phyloP scores from a whole-genome alignment of 768 basidiomycete species.

The Tricholoma furcatifolium region DNA sequence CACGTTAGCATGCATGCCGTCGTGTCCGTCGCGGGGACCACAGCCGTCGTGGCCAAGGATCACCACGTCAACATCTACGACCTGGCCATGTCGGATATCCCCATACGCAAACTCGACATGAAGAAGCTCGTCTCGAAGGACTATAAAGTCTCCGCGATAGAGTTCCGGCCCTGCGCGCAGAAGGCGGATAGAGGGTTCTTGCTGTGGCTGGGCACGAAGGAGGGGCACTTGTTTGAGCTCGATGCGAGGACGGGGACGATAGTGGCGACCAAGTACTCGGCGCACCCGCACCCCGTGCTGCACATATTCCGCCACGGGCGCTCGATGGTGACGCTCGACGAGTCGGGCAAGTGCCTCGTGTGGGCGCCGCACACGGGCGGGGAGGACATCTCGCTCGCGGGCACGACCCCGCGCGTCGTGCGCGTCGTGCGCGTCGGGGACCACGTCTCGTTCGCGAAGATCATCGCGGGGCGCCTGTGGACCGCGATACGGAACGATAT shows the following conservation, averaged over 20 bases:
- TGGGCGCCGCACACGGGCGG: constrained; percentile 53
- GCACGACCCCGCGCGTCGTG: constrained; percentile 44
- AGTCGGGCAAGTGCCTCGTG: constrained; percentile 77
- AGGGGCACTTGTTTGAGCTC: constrained; percentile 83
- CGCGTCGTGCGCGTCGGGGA: constrained; percentile 77
- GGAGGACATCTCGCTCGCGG: constrained; percentile 41
- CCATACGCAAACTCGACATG: constrained; percentile 48
- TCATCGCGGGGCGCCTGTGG: constrained; percentile 82
- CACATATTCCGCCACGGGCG: constrained; percentile 72
- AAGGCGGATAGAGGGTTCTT: constrained; percentile 55
- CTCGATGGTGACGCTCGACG: constrained; percentile 81
- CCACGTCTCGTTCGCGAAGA: constrained; percentile 75
- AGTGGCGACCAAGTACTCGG: constrained; percentile 53
- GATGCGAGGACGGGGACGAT: constrained; percentile 65
- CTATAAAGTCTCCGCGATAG: constrained; percentile 70
- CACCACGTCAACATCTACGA: constrained; percentile 46
- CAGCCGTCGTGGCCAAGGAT: constrained; percentile 54
- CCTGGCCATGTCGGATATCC: constrained; percentile 44
- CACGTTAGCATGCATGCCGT: constrained; percentile 58
- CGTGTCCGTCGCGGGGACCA: constrained; percentile 54
- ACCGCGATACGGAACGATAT: constrained; percentile 62
- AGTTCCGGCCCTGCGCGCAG: constrained; percentile 58
- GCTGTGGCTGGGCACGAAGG: constrained; percentile 89
- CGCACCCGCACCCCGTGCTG: constrained; percentile 66
- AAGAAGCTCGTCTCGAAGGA: constrained; percentile 58